phyloP scores from a whole-genome alignment of 2,329 filamentous ascomycete species.

The Trichoderma guizhouense region DNA sequence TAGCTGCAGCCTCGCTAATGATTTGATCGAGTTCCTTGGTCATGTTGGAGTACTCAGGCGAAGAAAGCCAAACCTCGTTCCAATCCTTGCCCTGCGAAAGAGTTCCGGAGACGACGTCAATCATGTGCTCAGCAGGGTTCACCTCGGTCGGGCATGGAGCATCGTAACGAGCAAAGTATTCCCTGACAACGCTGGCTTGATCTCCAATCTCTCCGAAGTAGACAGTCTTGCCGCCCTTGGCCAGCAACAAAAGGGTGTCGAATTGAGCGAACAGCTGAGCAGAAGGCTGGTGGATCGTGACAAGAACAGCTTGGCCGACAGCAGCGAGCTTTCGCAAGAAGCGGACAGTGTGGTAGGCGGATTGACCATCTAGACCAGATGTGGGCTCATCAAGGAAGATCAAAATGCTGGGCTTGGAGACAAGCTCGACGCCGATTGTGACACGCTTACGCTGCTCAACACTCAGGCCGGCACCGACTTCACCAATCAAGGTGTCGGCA shows the following conservation, averaged over 20 bases:
- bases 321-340: slow-evolving; percentile 65
- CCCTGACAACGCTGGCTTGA: slow-evolving; percentile 50
- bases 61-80: slow-evolving; percentile 69
- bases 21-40: slow-evolving; percentile 62
- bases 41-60: slow-evolving; percentile 54
- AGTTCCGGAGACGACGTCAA: slow-evolving; percentile 54
- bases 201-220: slow-evolving; percentile 66
- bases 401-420: slow-evolving; percentile 57
- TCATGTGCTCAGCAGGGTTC: slow-evolving; percentile 76
- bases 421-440: slow-evolving; percentile 60
- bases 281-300: slow-evolving; percentile 69
- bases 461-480: slow-evolving; percentile 50
- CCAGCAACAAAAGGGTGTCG: slow-evolving; percentile 61
- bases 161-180: slow-evolving; percentile 66
- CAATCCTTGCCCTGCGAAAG: slow-evolving; percentile 53
- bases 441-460: slow-evolving; percentile 54
- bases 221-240: slow-evolving; percentile 62
- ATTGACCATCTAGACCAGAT: slow-evolving; percentile 64
- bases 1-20: slow-evolving; percentile 50
- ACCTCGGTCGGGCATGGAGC: slow-evolving; percentile 58
- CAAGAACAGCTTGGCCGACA: slow-evolving; percentile 63
- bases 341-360: slow-evolving; percentile 62
- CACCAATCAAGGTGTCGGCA: slow-evolving; percentile 46
- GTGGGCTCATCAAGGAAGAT: slow-evolving; percentile 63
- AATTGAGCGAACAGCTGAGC: slow-evolving; percentile 65